These are phyloP conservation scores for Bryum argenteum DNA, from an alignment of 225 moss, liverwort and hornwort species.

Conservation along the genomic window DNA sequence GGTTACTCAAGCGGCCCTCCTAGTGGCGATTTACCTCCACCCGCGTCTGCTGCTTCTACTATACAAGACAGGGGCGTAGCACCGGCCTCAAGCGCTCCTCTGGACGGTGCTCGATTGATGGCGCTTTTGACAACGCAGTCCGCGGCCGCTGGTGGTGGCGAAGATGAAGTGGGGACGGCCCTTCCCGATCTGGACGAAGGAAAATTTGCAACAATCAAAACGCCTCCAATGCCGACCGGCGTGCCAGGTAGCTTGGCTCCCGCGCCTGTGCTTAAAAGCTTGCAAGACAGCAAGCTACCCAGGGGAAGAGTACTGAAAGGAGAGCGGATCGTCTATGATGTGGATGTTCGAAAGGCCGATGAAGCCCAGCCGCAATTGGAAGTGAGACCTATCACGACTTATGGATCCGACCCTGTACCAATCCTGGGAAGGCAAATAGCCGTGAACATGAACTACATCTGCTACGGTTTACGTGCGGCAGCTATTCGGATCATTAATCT, in stretches of 20 bases:
- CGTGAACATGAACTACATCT: slow-evolving; percentile 85
- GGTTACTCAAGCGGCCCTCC: slow-evolving; percentile 65
- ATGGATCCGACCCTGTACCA: slow-evolving; percentile 81
- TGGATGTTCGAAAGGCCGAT: slow-evolving; percentile 76
- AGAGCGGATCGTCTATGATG: slow-evolving; percentile 73
- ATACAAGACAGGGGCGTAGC: slow-evolving; percentile 49
- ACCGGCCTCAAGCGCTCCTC: slow-evolving; percentile 77
- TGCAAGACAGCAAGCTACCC: slow-evolving; percentile 75
- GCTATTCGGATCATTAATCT: slow-evolving; percentile 82
- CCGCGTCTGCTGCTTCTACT: slow-evolving; percentile 43
- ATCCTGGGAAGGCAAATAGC: slow-evolving; percentile 94
- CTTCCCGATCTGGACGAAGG: slow-evolving; percentile 57
- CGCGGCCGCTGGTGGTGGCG: slow-evolving; percentile 60
- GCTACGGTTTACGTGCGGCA: slow-evolving; percentile 82
- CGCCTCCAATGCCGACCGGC: slow-evolving; percentile 66
- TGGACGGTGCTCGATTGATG: slow-evolving; percentile 97
- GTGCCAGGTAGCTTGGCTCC: slow-evolving; percentile 67
- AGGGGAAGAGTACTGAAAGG: slow-evolving; percentile 81
- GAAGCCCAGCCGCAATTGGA: slow-evolving; percentile 92
- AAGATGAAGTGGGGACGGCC: slow-evolving; percentile 62
- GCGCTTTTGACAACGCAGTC: slow-evolving; percentile 95
- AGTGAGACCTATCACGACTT: slow-evolving; percentile 79
- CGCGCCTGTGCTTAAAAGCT: slow-evolving; percentile 42
- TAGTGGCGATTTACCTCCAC: slow-evolving; percentile 45
- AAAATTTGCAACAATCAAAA: slow-evolving; percentile 67